phyloP scores from a whole-genome alignment of 2,329 filamentous ascomycete genomes.

The Lachnellula arida region DNA sequence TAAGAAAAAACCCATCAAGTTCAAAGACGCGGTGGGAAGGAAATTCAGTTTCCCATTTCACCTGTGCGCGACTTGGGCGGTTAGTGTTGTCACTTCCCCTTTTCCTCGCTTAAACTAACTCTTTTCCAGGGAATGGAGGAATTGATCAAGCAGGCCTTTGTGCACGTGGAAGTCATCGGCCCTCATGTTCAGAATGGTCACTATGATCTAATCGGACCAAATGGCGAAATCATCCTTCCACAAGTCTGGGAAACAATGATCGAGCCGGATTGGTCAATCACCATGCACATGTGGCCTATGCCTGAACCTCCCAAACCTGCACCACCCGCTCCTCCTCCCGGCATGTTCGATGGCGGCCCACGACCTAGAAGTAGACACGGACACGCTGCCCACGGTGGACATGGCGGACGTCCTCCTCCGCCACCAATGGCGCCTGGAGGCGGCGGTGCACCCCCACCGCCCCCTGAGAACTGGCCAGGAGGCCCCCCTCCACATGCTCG shows the following conservation, averaged over 20 bases:
- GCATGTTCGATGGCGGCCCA: slow-evolving; percentile 4
- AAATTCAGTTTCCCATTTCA: slow-evolving; percentile 91
- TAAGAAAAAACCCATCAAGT: slow-evolving; percentile 34
- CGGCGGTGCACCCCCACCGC: background rate
- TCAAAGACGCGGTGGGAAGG: slow-evolving; percentile 86
- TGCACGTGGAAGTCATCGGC: slow-evolving; percentile 71
- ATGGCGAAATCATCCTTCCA: slow-evolving; percentile 78
- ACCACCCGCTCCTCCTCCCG: slow-evolving; percentile 13
- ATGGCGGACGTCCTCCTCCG: slow-evolving; percentile 5
- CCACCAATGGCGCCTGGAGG: slow-evolving; percentile 11
- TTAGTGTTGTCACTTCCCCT: slow-evolving; percentile 40
- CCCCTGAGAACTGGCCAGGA: background rate
- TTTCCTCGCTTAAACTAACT: slow-evolving; percentile 23
- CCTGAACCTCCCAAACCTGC: slow-evolving; percentile 38
- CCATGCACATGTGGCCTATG: slow-evolving; percentile 64
- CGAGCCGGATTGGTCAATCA: slow-evolving; percentile 69
- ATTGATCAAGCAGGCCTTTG: slow-evolving; percentile 77
- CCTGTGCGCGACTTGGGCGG: slow-evolving; percentile 75
- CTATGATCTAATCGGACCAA: slow-evolving; percentile 74
- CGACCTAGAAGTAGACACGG: slow-evolving; percentile 10
- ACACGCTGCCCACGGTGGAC: background rate
- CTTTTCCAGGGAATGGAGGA: slow-evolving; percentile 71
- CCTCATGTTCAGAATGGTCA: slow-evolving; percentile 73
- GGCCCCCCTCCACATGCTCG: slow-evolving; percentile 11
- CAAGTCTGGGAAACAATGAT: slow-evolving; percentile 78